Base-by-base conservation (phyloP, 345 rosid species). In the Corchorus olitorius region DNA sequence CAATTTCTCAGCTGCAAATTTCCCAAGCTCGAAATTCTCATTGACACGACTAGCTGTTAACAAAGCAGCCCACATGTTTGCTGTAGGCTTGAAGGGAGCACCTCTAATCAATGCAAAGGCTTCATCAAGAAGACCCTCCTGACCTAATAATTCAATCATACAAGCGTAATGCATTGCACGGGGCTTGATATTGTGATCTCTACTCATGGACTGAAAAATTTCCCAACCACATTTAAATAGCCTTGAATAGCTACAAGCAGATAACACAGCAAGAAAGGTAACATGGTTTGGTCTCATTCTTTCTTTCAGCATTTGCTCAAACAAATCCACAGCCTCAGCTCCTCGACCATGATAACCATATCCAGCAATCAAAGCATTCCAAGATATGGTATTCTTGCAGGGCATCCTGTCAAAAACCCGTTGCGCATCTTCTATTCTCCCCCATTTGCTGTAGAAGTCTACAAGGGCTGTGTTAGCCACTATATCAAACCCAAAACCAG, bases 371-470 rank as follows among this genome's bases (percentile, higher is more conserved):
- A 94, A 77, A 63, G 97, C 92, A 79, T 94, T 94, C 98, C 97
- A 94, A 16, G 90, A 90, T 75, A 91, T 80, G 72, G 91, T 66
- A 82, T 90, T 92, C 83, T 90, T 91, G 66, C 84, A 75, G 45
- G 94, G 89, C 88, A 92, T 87, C 77, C 74, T 76, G 82, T 92
- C 86, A 81, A 94, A 94, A 50, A 91, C 86, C 70, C 78, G 80
- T 49, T 80, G 88, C 56, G 98, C 98, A 75, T 90, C 81, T 81
- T 94, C 92, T 79, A 94, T 77, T 77, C 86, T 88, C 76, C 97
- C 97, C 97, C 98, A 93, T 89, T 94, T 94, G 91, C 98, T 87
- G 72, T 94, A 94, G 58, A 91, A 94, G 81, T 94, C 98, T 27
- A 93, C 92, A 12, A 94, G 94, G 14, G 94, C 89, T 0, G 98